A percentile compares a stretch with the other conserved stretches of the same genome.
phyloP scores from a whole-genome alignment of 768 basidiomycete species.

The Ramaria sp. region DNA sequence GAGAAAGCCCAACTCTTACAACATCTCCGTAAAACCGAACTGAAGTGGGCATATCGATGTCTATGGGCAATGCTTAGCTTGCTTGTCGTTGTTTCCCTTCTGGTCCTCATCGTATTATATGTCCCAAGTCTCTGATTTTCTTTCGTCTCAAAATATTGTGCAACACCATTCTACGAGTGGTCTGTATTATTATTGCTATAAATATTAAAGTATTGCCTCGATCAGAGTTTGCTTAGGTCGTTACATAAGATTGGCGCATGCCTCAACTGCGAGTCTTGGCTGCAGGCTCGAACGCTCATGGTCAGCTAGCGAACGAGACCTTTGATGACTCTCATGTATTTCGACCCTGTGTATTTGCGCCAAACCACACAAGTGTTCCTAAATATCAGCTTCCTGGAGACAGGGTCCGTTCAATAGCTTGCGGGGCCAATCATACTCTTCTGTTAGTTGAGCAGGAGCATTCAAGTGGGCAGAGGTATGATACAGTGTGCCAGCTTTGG shows the following conservation, averaged over 20 bases:
- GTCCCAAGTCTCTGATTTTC: not conserved
- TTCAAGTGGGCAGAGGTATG: constrained; percentile 13
- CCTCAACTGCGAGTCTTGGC: constrained; percentile 12
- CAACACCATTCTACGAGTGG: too few relatives aligned
- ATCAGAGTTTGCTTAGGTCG: too few relatives aligned
- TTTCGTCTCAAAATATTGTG: not conserved
- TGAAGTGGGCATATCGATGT: constrained; percentile 33
- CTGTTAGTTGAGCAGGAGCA: constrained; percentile 36
- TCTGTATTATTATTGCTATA: too few relatives aligned
- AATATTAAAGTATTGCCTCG: too few relatives aligned
- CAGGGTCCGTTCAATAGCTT: constrained; percentile 39
- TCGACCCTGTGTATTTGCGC: constrained; percentile 24
- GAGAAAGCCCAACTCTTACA: constrained; percentile 24
- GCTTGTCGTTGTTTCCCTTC: constrained; percentile 12
- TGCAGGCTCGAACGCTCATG: constrained; percentile 39
- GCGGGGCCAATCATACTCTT: constrained; percentile 75
- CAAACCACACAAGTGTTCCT: not conserved
- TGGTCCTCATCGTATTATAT: constrained; percentile 1
- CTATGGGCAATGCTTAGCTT: constrained; percentile 18
- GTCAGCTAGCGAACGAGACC: constrained; percentile 33
- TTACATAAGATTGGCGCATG: not conserved
- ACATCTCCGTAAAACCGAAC: constrained; percentile 25
- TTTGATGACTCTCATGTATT: constrained; percentile 30
- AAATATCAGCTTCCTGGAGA: not conserved
- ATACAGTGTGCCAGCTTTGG: constrained; percentile 38